These are phyloP conservation scores for Amborella trichopoda DNA, from an alignment of 164 flowering plant genomes.

Conservation along the genomic window DNA sequence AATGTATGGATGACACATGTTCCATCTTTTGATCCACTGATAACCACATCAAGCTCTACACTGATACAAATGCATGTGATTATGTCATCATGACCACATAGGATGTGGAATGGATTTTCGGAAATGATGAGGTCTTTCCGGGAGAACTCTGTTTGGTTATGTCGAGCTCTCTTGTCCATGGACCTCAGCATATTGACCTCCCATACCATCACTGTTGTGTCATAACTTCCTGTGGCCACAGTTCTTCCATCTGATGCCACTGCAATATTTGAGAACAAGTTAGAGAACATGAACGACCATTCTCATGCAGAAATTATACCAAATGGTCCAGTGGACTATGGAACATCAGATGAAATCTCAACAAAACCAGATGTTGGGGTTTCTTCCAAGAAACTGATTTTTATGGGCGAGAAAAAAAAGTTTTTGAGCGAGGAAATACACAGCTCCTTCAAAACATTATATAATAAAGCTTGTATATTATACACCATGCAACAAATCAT, in stretches of 20 bases:
- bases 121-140: conserved; percentile 58
- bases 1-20: conserved; percentile 87
- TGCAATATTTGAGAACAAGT: conserved; percentile 26
- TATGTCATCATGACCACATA: conserved; percentile 96
- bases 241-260: conserved; percentile 88
- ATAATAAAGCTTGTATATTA: no score
- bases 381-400: no score
- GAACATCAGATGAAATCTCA: no score
- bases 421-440: no score
- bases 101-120: conserved; percentile 84
- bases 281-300: no score
- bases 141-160: conserved; percentile 40
- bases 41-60: conserved; percentile 81
- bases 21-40: conserved; percentile 98
- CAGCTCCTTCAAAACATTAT: no score
- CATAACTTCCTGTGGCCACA: conserved; percentile 97
- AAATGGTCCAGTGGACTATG: no score
- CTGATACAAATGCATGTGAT: conserved; percentile 85
- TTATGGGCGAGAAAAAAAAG: no score
- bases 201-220: conserved; percentile 99
- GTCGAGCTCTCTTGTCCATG: conserved; percentile 51
- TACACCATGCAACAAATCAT: no score
- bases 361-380: no score
- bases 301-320: no score
- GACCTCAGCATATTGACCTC: conserved; percentile 44